Percentiles rank a stretch among this genome's conserved stretches.
phyloP scores from a whole-genome alignment of 495 filamentous ascomycete genomes.

The Apodospora peruviana region DNA sequence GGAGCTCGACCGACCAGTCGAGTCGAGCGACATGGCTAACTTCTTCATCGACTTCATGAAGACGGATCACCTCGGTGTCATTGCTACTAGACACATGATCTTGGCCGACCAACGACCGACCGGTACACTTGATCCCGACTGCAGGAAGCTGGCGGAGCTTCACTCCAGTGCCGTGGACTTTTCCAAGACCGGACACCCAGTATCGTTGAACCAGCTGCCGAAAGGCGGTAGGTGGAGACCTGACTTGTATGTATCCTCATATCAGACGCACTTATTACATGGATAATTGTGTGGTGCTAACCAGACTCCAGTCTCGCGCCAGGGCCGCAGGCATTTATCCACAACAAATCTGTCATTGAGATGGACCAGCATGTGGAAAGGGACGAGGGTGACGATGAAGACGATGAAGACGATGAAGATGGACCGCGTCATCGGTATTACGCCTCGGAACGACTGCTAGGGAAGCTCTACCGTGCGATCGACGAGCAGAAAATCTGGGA shows the following conservation, averaged over 20 bases:
- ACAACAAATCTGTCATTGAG: conserved; percentile 37
- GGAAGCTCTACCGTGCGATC: conserved; percentile 66
- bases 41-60: conserved; percentile 82
- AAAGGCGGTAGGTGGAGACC: conserved; percentile 22
- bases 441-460: conserved; percentile 61
- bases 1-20: conserved; percentile 52
- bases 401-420: conserved; percentile 52
- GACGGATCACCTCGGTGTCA: conserved; percentile 64
- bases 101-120: conserved; percentile 54
- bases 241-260: conserved; percentile 33
- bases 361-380: conserved; percentile 30
- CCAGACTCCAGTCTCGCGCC: conserved; percentile 46
- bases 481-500: conserved; percentile 65
- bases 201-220: conserved; percentile 35
- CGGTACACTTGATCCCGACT: conserved; percentile 55
- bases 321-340: conserved; percentile 53
- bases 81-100: conserved; percentile 61
- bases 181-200: conserved; percentile 70
- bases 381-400: conserved; percentile 31
- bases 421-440: conserved; percentile 54
- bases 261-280: neutral
- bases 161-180: conserved; percentile 79
- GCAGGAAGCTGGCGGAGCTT: conserved; percentile 59
- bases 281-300: neutral
- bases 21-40: conserved; percentile 57